A percentile compares a stretch with the other conserved stretches of the same genome.
These are phyloP conservation scores for Plenodomus biglobosus DNA, from an alignment of 2,329 filamentous ascomycete genomes.

Conservation along the genomic window DNA sequence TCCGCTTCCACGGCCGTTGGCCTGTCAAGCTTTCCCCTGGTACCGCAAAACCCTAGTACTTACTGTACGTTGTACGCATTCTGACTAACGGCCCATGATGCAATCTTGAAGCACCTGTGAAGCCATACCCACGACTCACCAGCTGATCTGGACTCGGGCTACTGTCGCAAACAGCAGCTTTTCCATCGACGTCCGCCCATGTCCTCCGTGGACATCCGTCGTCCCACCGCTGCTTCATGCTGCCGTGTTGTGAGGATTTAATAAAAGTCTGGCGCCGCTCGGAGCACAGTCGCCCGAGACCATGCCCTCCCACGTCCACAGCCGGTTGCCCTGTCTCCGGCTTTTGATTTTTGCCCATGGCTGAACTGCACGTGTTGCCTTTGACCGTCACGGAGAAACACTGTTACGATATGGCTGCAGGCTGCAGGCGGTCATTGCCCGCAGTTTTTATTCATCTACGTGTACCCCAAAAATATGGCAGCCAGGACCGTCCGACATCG, in stretches of 20 bases:
- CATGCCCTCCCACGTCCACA: background rate
- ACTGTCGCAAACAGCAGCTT: background rate
- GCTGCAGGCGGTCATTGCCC: background rate
- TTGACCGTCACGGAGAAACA: no score
- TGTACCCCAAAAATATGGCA: no score
- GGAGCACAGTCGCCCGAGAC: background rate
- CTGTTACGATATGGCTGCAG: background rate
- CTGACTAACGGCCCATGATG: conserved; percentile 4
- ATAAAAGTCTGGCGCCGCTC: background rate
- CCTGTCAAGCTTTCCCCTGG: conserved; percentile 8
- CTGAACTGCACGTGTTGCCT: no score
- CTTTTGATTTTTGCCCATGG: background rate
- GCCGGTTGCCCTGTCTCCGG: background rate
- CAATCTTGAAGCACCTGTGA: background rate
- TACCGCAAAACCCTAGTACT: conserved; percentile 1
- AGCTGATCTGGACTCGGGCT: background rate
- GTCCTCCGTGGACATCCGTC: background rate
- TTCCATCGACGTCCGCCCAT: background rate
- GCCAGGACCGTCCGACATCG: no score
- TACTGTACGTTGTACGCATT: no score
- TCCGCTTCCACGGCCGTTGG: conserved; percentile 4
- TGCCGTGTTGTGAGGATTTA: background rate
- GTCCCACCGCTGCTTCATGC: background rate
- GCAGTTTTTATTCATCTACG: no score
- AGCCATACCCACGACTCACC: background rate